These are phyloP conservation scores for Elsinoe batatas DNA, from an alignment of 2,329 filamentous ascomycete species.

Conservation along the genomic window DNA sequence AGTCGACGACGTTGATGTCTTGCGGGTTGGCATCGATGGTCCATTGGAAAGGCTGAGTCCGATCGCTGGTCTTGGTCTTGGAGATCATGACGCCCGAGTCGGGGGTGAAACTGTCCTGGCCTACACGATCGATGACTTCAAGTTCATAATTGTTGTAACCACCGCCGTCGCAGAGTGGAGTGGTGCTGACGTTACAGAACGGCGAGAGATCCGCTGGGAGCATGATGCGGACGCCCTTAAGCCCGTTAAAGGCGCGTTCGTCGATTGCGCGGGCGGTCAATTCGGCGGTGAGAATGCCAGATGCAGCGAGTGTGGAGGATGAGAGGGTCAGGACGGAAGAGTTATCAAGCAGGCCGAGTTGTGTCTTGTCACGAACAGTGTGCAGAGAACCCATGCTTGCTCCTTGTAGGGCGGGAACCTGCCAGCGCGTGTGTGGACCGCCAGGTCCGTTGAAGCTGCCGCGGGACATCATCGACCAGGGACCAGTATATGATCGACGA, in stretches of 20 bases:
- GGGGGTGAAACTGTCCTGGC: conserved; percentile 43
- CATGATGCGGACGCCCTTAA: conserved; percentile 41
- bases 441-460: conserved; percentile 46
- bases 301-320: conserved; percentile 31
- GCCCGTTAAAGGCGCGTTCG: conserved; percentile 21
- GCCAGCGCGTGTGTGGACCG: conserved; percentile 44
- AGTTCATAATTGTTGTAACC: conserved; percentile 43
- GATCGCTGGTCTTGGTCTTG: conserved; percentile 36
- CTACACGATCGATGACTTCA: conserved; percentile 46
- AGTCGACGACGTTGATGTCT: conserved; percentile 43
- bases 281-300: conserved; percentile 37
- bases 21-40: conserved; percentile 46
- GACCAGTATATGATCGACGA: conserved; percentile 41
- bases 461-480: conserved; percentile 44
- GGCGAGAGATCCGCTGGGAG: conserved; percentile 40
- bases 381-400: conserved; percentile 43
- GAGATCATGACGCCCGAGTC: conserved; percentile 46
- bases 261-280: conserved; percentile 40
- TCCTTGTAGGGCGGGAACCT: conserved; percentile 42
- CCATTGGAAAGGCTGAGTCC: conserved; percentile 42
- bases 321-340: conserved; percentile 38
- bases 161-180: conserved; percentile 44
- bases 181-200: conserved; percentile 32
- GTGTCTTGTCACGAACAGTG: conserved; percentile 44
- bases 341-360: conserved; percentile 40